phyloP scores from a whole-genome alignment of 1,139 yeast species.

The Kodamaea alishanica region DNA sequence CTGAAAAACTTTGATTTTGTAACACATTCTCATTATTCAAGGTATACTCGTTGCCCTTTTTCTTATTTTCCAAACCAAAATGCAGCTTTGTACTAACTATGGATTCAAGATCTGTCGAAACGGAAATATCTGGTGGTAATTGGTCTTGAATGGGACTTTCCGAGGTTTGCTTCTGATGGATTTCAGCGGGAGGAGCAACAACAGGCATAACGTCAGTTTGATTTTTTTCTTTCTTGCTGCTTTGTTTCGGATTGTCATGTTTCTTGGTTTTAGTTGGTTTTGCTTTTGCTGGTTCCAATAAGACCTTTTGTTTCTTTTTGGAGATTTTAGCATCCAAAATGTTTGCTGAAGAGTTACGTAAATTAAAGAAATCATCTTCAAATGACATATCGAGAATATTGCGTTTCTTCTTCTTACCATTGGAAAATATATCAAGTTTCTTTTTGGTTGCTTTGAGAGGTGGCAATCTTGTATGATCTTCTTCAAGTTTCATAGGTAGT shows the following conservation, averaged over 20 bases:
- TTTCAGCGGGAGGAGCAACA: no score
- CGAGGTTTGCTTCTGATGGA: no score
- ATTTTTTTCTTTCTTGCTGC: no score
- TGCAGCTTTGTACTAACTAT: constrained; percentile 2
- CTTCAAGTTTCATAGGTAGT: constrained; percentile 13
- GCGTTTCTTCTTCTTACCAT: constrained; percentile 6
- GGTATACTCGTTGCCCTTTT: not conserved
- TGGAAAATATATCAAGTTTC: constrained; percentile 2
- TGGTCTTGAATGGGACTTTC: constrained; percentile 14
- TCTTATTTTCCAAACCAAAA: not conserved
- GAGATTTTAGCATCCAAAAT: not conserved
- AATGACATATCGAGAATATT: constrained; percentile 16
- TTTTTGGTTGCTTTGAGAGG: constrained; percentile 1
- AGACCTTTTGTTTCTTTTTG: not conserved
- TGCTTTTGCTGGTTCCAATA: no score
- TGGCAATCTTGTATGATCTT: constrained; percentile 1
- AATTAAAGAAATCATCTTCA: constrained; percentile 13
- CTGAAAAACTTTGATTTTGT: not conserved
- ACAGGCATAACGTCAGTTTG: not conserved
- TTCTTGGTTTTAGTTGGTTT: no score
- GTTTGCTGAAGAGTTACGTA: constrained; percentile 1
- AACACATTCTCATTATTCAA: not conserved
- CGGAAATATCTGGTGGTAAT: constrained; percentile 21
- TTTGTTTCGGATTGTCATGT: no score
- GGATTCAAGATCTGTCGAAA: constrained; percentile 18